Percentiles rank a stretch among this genome's conserved stretches.
Conservation (phyloP, 768 basidiomycete genomes). For the Boletus subparvulus region DNA sequence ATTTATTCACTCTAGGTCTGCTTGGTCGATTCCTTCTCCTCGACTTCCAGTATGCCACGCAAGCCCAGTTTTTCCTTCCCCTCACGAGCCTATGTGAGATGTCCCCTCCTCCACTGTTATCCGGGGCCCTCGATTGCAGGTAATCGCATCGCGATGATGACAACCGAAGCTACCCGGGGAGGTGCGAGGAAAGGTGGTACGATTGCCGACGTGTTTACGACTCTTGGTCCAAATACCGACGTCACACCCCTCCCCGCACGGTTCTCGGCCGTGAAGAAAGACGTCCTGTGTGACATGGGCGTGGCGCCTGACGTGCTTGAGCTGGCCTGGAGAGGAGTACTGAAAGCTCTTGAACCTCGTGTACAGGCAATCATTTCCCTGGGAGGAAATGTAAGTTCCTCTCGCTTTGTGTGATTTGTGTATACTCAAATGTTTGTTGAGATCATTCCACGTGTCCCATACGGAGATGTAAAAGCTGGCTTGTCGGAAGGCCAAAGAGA, state of each 20-base stretch:
- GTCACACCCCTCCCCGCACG: conserved; percentile 49
- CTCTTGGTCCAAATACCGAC: conserved; percentile 39
- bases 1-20: background rate
- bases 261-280: conserved; percentile 60
- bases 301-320: conserved; percentile 29
- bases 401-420: background rate
- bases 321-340: conserved; percentile 55
- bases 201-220: conserved; percentile 49
- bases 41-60: conserved; percentile 1
- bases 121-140: background rate
- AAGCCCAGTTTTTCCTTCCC: background rate
- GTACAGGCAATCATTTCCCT: conserved; percentile 46
- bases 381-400: conserved; percentile 46
- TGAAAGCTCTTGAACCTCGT: conserved; percentile 46
- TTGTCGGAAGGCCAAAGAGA: conserved; percentile 45
- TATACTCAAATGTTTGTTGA: conserved; percentile 17
- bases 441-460: conserved; percentile 54
- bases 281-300: conserved; percentile 43
- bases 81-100: background rate
- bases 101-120: background rate
- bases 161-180: conserved; percentile 6
- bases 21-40: no score
- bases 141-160: conserved; percentile 5
- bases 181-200: conserved; percentile 33
- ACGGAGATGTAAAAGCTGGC: conserved; percentile 45